Base-by-base conservation (phyloP, 371 early-diverging fungal species). In the Lichtheimia corymbifera region DNA sequence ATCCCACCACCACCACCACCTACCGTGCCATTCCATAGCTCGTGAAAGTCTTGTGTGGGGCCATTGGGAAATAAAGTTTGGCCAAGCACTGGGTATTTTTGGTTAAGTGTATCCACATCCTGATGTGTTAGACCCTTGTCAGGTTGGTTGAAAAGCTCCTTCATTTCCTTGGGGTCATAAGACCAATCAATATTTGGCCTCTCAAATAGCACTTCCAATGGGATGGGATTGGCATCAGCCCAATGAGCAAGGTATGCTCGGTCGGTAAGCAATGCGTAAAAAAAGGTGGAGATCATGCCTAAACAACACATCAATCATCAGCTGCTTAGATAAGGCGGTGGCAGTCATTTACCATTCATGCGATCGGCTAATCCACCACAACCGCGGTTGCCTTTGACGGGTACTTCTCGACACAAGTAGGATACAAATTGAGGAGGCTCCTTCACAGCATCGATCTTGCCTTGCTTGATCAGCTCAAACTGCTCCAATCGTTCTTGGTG, bases 211-310 rank as follows among this genome's bases (percentile, higher is more conserved):
- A 59, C 54, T 40, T 80, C 77, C 12, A 80, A 60, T 14, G 74
- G 67, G 15, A 73, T 56, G 15, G 80, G 80, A 49, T 79, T 74
- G 14, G 58, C 55, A 7, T 65, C 68, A 40, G 63, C 59, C 80
- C 80, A 80, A 27, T 77, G 59, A 12, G 74, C 53, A 12, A 77
- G 58, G 27, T 77, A 80, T 3, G 72, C 72, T 35, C 80, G 63
- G 44, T 75, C 73, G 0, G 80, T 77, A 14, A 80, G 42, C n/a
- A 80, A 53, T 12, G 77, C 77, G 55, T 70, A 75, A 55, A 80
- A 80, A 53, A 80, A 75, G 13, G 77, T 77, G 28, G 80, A 80
- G 15, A 80, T 68, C 76, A 80, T 80, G 42, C 80, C 80, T 79
- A 24, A 53, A 53, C 12, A 35, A 15, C 4, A 35, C 1, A 30